Base-by-base conservation (phyloP, 768 basidiomycete species). In the Pulveroboletus ravenelii region DNA sequence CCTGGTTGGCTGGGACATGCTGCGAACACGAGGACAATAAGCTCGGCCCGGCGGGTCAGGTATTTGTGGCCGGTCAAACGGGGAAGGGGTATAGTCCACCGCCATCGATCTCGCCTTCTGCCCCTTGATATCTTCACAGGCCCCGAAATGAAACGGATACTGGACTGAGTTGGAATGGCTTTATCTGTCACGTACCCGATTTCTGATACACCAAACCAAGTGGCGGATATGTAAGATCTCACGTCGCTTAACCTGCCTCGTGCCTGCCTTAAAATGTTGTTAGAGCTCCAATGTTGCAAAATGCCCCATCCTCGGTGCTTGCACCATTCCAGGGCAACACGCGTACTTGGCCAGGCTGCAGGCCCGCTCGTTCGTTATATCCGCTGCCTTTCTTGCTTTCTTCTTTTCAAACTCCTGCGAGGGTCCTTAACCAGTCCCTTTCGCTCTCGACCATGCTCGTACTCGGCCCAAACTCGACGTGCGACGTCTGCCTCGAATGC, bases 401-500 rank as follows among this genome's bases (percentile, higher is more conserved):
- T 27, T 47, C 51, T 34, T 55, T 31, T 41, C 51, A 29, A 43
- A 31, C 4, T 46, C 45, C 50, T 45, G 53, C 50, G 44, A 51
- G 66, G 68, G 66, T 68, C 68, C 66, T 68, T 68, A 54, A 52
- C 60, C 64, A 68, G 66, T 70, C 68, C 68, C 63, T 58, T 40
- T 55, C 47, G 32, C 46, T 44, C 49, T 55, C 47, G 41, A 70
- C 67, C 70, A 88, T 89, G 88, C 77, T 89, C 60, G 78, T 77
- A 65, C 64, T 86, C 64, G 78, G 79, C 59, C 62, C 78, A 53
- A 77, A 76, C 60, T 87, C 87, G 60, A 72, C 74, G 43, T 89
- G 87, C 76, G 87, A 89, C 70, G 78, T 89, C 61, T 89, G 87
- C 70, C 74, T 84, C 57, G 86, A 89, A 57, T 66, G 70, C 30